A percentile compares a stretch with the other conserved stretches of the same genome.
phyloP scores from a whole-genome alignment of 768 basidiomycete genomes.

The Lactarius indigo region DNA sequence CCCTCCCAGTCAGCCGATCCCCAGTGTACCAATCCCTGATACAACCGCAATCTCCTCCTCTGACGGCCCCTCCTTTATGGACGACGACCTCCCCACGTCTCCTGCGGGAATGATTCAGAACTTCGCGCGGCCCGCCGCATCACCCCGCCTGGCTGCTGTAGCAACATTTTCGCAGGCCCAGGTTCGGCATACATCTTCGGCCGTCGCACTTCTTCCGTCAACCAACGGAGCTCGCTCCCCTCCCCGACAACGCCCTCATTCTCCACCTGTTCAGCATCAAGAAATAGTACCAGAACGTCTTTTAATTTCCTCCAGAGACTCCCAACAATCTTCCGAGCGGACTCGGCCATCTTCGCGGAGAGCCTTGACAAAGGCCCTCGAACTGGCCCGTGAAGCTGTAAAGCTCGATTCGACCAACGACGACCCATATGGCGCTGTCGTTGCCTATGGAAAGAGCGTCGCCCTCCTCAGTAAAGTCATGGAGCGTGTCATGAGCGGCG shows the following conservation, averaged over 20 bases:
- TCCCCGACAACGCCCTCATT: slow-evolving; percentile 41
- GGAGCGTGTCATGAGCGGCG: slow-evolving; percentile 83
- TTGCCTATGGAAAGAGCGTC: slow-evolving; percentile 84
- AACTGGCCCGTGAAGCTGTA: slow-evolving; percentile 87
- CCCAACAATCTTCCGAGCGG: slow-evolving; percentile 47
- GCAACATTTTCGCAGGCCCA: slow-evolving; percentile 58
- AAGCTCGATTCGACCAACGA: slow-evolving; percentile 84
- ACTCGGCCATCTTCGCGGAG: slow-evolving; percentile 75
- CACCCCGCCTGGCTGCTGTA: slow-evolving; percentile 54
- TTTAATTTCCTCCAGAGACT: slow-evolving; percentile 39
- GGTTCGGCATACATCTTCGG: slow-evolving; percentile 34
- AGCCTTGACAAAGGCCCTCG: slow-evolving; percentile 80
- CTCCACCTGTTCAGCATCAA: slow-evolving; percentile 31
- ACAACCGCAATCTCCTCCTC: slow-evolving; percentile 32
- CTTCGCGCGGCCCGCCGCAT: slow-evolving; percentile 37
- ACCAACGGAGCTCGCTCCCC: slow-evolving; percentile 58
- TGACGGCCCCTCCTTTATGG: slow-evolving; percentile 21
- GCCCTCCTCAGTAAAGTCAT: slow-evolving; percentile 87
- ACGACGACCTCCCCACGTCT: slow-evolving; percentile 27
- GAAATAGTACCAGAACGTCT: slow-evolving; percentile 44
- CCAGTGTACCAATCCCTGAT: slow-evolving; percentile 49
- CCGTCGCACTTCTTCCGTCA: slow-evolving; percentile 35
- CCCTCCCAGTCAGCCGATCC: slow-evolving; percentile 73
- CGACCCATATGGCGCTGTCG: slow-evolving; percentile 84
- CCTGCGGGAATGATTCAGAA: slow-evolving; percentile 26